phyloP scores from a whole-genome alignment of 2,329 filamentous ascomycete genomes.

The Microsporum canis region DNA sequence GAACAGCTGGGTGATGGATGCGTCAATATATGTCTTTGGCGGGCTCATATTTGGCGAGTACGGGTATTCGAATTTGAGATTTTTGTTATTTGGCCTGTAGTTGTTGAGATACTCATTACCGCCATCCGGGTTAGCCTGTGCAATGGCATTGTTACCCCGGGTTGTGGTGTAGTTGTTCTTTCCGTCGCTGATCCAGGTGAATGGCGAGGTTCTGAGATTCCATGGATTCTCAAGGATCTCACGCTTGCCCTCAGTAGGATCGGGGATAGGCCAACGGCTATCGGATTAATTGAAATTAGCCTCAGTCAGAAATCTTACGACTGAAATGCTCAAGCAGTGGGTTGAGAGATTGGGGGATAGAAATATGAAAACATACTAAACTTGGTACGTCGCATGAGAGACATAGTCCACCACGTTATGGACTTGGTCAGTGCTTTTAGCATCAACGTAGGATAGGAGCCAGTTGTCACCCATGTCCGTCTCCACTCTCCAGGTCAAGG shows the following conservation, averaged over 20 bases:
- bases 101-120: conserved; percentile 10
- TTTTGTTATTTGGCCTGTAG: conserved; percentile 8
- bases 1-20: conserved; percentile 11
- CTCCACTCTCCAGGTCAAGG: conserved; percentile 12
- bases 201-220: conserved; percentile 6
- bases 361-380: conserved; percentile 7
- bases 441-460: conserved; percentile 13
- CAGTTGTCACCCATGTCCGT: conserved; percentile 14
- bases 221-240: conserved; percentile 8
- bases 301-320: too few relatives aligned
- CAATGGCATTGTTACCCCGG: conserved; percentile 13
- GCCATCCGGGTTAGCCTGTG: conserved; percentile 10
- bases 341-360: neutral
- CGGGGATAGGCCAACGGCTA: conserved; percentile 9
- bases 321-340: neutral
- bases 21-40: conserved; percentile 9
- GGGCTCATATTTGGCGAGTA: conserved; percentile 8
- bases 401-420: conserved; percentile 12
- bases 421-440: conserved; percentile 9
- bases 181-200: conserved; percentile 11
- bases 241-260: conserved; percentile 10
- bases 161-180: conserved; percentile 8
- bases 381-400: conserved; percentile 10
- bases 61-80: conserved; percentile 11
- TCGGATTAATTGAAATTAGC: neutral